Conservation (phyloP, 345 rosid genomes). For the Tarenaya hassleriana region DNA sequence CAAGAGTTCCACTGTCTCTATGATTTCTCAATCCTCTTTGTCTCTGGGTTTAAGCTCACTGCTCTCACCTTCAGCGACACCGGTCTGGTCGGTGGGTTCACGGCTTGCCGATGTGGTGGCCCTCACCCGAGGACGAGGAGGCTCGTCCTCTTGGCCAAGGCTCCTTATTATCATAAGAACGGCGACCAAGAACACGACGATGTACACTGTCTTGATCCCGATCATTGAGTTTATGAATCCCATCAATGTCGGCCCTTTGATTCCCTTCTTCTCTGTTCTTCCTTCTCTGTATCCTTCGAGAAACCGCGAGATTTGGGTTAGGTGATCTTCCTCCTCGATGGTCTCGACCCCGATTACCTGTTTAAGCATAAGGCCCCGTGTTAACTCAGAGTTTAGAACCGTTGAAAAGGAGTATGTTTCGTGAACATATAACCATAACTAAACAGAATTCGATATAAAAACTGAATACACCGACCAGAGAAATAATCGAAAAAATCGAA, state of each 20-base stretch:
- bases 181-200: slow-evolving; percentile 63
- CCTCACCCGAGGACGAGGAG: slow-evolving; percentile 43
- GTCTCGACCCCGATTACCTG: slow-evolving; percentile 62
- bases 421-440: no score
- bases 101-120: slow-evolving; percentile 14
- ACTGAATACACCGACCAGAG: no score
- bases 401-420: not conserved
- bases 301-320: slow-evolving; percentile 64
- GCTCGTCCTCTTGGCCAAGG: slow-evolving; percentile 47
- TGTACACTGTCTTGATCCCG: slow-evolving; percentile 48
- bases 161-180: slow-evolving; percentile 48
- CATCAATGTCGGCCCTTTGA: slow-evolving; percentile 69
- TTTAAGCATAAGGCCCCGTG: slow-evolving; percentile 3
- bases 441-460: no score
- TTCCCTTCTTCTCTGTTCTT: slow-evolving; percentile 40
- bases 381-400: not conserved
- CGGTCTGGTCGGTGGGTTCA: slow-evolving; percentile 28
- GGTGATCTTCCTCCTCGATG: slow-evolving; percentile 61
- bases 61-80: slow-evolving; percentile 36
- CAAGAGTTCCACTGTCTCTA: slow-evolving; percentile 7
- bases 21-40: slow-evolving; percentile 51
- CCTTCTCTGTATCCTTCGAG: slow-evolving; percentile 82
- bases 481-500: no score
- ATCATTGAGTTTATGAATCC: slow-evolving; percentile 62
- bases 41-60: slow-evolving; percentile 37